Conservation (phyloP, 257 asterid species). For the Solanum appendiculatum region DNA sequence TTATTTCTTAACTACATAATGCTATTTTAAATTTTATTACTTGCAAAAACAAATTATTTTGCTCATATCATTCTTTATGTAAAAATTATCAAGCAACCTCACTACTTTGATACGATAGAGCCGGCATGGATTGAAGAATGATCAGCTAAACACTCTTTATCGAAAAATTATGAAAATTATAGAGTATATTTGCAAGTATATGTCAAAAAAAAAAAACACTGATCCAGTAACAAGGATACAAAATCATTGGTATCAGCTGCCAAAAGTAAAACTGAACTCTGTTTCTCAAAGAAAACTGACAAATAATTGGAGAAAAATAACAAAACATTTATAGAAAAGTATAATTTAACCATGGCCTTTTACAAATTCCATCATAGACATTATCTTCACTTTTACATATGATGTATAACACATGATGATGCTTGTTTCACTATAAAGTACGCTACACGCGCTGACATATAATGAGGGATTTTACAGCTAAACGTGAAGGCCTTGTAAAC, state of each 20-base stretch:
- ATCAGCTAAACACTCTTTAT: background rate
- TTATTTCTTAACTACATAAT: too few relatives aligned
- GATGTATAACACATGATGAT: background rate
- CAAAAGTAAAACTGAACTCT: background rate
- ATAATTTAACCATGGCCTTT: background rate
- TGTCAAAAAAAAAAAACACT: background rate
- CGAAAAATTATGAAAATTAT: background rate
- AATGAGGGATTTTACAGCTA: background rate
- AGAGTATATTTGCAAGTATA: background rate
- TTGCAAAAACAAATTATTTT: too few relatives aligned
- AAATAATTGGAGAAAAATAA: background rate
- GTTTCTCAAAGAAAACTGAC: background rate
- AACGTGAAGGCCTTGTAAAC: background rate
- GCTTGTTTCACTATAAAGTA: background rate
- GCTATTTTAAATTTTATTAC: too few relatives aligned
- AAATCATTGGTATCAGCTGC: background rate
- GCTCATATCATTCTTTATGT: too few relatives aligned
- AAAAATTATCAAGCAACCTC: too few relatives aligned
- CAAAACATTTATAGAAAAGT: background rate
- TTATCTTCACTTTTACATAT: background rate
- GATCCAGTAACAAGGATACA: background rate
- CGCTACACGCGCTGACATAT: background rate
- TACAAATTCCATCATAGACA: background rate
- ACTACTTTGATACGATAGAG: background rate
- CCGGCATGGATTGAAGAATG: background rate